phyloP scores from a whole-genome alignment of 2,329 filamentous ascomycete genomes.

The Aspergillus fumigatus region DNA sequence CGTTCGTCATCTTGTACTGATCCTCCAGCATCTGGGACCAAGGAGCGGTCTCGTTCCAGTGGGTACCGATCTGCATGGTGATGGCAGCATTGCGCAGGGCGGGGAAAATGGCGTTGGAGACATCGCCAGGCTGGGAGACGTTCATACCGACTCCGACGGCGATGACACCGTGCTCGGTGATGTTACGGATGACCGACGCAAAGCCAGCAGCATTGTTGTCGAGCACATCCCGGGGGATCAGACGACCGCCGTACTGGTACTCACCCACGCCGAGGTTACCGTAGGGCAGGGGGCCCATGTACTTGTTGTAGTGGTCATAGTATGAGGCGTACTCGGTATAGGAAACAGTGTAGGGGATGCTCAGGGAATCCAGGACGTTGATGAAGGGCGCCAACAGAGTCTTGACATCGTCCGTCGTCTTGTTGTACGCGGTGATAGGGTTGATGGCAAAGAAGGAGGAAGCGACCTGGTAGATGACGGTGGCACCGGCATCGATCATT shows the following conservation, averaged over 20 bases:
- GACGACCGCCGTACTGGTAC: conserved; percentile 29
- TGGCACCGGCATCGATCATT: conserved; percentile 49
- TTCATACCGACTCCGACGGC: conserved; percentile 39
- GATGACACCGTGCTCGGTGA: conserved; percentile 30
- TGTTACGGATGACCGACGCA: conserved; percentile 28
- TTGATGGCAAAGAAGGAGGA: conserved; percentile 46
- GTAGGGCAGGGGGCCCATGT: conserved; percentile 27
- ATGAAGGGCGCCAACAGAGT: conserved; percentile 44
- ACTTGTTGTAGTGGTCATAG: conserved; percentile 31
- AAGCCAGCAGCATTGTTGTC: conserved; percentile 26
- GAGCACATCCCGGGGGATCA: conserved; percentile 34
- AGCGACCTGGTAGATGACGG: conserved; percentile 49
- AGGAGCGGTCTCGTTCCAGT: conserved; percentile 37
- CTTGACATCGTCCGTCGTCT: conserved; percentile 42
- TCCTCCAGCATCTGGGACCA: conserved; percentile 33
- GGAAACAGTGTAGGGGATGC: conserved; percentile 29
- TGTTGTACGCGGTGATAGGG: conserved; percentile 47
- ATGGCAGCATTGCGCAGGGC: conserved; percentile 37
- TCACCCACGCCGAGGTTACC: conserved; percentile 22
- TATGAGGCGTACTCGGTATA: conserved; percentile 30
- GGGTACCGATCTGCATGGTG: conserved; percentile 31
- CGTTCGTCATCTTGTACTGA: conserved; percentile 37
- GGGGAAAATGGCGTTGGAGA: conserved; percentile 38
- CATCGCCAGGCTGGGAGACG: conserved; percentile 32
- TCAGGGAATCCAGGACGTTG: conserved; percentile 34